Evolutionary conservation across 768 basidiomycete species (phyloP), one percentile per base, ranked within the genome.

Genomic region (Suillus discolor): DNA sequence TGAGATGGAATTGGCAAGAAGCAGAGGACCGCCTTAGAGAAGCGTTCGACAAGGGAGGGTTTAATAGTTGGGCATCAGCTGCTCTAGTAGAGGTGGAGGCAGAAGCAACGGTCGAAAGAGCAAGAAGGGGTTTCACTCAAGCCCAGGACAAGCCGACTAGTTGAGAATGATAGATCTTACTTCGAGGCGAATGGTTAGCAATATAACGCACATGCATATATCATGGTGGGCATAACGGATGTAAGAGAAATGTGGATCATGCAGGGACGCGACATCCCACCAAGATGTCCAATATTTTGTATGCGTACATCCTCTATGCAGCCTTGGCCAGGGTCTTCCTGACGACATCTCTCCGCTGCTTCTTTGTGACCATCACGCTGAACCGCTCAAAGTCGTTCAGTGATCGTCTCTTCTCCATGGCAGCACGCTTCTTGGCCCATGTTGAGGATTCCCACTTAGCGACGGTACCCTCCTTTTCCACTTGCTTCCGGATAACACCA

Each of bases 311-410:
- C 45, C 41, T 71, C 71, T 70, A 83, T 71, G 74, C 78, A 60
- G 84, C 79, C 78, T 89, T 90, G 67, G 81, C 80, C 65, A 94
- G 66, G 12, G 81, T 72, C 81, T 94, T 94, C 78, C 90, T 84
- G 36, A 93, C 91, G 12, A 79, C 77, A 74, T 96, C 94, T 70
- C 93, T 82, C 76, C 95, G 83, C 75, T 85, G 82, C 86, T 93
- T 96, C 91, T 98, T 97, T 67, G 87, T 86, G 72, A 97, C 74
- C 88, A 93, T 88, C 67, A 96, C 88, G 72, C 85, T 79, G 83
- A 98, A 99, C 63, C 96, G 88, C 67, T 89, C 93, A 78, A 99
- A 99, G 82, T 99, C 97, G 79, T 87, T 90, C 65, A 94, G 75
- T 74, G 84, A 81, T 79, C 90, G 85, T 75, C 96, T 86, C 78